phyloP scores from a whole-genome alignment of 2,329 filamentous ascomycete genomes.

The Botrytis pseudocinerea region DNA sequence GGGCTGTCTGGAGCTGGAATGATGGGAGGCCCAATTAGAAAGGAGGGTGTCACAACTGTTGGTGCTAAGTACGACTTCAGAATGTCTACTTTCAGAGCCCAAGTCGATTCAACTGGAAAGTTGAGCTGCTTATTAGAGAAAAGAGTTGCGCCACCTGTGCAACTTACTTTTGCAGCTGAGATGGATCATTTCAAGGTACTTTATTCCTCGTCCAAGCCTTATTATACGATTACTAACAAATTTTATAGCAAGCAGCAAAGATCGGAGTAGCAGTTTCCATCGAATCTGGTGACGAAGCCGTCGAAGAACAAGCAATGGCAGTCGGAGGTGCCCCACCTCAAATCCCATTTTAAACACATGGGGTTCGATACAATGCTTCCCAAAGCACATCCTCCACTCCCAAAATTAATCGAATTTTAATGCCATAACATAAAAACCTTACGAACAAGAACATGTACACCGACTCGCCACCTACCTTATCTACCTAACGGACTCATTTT shows the following conservation, averaged over 20 bases:
- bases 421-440: constrained; percentile 26
- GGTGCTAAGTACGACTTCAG: constrained; percentile 99
- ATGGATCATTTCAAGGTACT: constrained; percentile 94
- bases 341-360: constrained; percentile 62
- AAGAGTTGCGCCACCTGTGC: constrained; percentile 88
- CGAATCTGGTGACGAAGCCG: constrained; percentile 79
- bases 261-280: constrained; percentile 92
- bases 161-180: constrained; percentile 92
- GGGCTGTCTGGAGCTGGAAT: constrained; percentile 61
- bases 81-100: constrained; percentile 90
- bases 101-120: constrained; percentile 94
- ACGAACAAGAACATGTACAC: constrained; percentile 27
- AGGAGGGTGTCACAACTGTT: constrained; percentile 87
- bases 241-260: constrained; percentile 82
- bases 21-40: constrained; percentile 75
- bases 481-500: constrained; percentile 15
- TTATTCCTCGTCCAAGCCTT: constrained; percentile 30
- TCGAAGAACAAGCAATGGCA: constrained; percentile 78
- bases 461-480: constrained; percentile 15
- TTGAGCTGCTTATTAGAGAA: constrained; percentile 92
- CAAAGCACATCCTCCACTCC: constrained; percentile 24
- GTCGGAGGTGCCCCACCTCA: constrained; percentile 50
- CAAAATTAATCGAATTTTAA: constrained; percentile 38
- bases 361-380: constrained; percentile 26
- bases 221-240: constrained; percentile 37